These are phyloP conservation scores for Murraya koenigii DNA, from an alignment of 345 rosid genomes.

Conservation along the genomic window DNA sequence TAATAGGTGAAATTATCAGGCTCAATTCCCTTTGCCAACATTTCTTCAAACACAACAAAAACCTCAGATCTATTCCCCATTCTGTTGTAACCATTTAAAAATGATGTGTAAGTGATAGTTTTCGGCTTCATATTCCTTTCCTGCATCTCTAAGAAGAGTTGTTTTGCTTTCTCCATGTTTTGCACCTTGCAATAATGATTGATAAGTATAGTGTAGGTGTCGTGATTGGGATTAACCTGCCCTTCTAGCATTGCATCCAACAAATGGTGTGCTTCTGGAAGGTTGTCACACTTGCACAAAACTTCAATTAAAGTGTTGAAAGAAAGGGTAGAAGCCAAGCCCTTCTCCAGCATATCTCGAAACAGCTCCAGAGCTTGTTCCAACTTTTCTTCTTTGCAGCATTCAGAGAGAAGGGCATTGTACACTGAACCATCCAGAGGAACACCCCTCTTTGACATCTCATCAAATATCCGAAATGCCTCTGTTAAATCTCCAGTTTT, in stretches of 20 bases:
- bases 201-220: constrained; percentile 28
- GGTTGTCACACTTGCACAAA: constrained; percentile 11
- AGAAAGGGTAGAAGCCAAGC: constrained; percentile 21
- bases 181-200: constrained; percentile 28
- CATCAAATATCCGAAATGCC: constrained; percentile 16
- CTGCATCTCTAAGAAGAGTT: constrained; percentile 25
- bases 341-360: constrained; percentile 16
- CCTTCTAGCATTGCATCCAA: constrained; percentile 22
- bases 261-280: constrained; percentile 24
- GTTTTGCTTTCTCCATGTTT: constrained; percentile 31
- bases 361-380: constrained; percentile 20
- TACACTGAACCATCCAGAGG: constrained; percentile 16
- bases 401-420: constrained; percentile 22
- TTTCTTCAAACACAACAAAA: constrained; percentile 22
- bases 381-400: constrained; percentile 21
- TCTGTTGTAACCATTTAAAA: constrained; percentile 26
- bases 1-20: constrained; percentile 22
- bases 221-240: constrained; percentile 22
- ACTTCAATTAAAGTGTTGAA: constrained; percentile 27
- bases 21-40: constrained; percentile 25
- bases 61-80: constrained; percentile 25
- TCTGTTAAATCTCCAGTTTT: constrained; percentile 16
- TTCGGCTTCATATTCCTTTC: constrained; percentile 25
- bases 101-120: constrained; percentile 23
- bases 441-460: constrained; percentile 26